Percentiles rank a stretch among this genome's conserved stretches.
phyloP scores from a whole-genome alignment of 352 stramenopile genomes.

The Phytophthora tentaculata region DNA sequence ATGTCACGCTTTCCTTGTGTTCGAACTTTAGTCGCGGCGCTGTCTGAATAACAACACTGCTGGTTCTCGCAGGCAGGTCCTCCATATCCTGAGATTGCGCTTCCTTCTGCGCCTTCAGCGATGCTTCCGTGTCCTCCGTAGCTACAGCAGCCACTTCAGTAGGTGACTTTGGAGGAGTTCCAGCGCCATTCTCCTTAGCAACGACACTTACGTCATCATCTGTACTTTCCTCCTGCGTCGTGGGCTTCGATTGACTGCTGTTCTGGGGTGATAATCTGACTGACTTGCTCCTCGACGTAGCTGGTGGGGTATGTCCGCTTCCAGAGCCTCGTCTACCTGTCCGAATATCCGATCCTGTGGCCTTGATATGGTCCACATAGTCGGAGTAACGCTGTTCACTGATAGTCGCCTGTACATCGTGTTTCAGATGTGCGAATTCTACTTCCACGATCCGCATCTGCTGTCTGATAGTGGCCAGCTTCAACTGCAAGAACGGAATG shows the following conservation, averaged over 20 bases:
- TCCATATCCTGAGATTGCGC: constrained; percentile 34
- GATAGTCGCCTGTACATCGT: constrained; percentile 77
- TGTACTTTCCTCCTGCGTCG: background rate
- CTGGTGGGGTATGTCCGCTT: constrained; percentile 14
- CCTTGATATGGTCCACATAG: constrained; percentile 76
- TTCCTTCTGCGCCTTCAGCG: constrained; percentile 1
- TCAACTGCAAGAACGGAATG: constrained; percentile 85
- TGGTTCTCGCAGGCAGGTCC: constrained; percentile 59
- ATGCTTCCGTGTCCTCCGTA: background rate
- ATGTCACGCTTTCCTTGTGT: constrained; percentile 41
- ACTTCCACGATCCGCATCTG: constrained; percentile 75
- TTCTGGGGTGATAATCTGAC: constrained; percentile 15
- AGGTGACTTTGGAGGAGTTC: background rate
- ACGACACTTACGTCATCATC: constrained; percentile 34
- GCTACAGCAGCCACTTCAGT: background rate
- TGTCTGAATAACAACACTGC: constrained; percentile 36
- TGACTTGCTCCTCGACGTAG: constrained; percentile 20
- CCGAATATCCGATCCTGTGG: constrained; percentile 74
- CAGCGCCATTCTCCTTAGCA: constrained; percentile 22
- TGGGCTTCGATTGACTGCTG: background rate
- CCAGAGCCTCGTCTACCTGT: constrained; percentile 54
- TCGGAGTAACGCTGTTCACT: constrained; percentile 74
- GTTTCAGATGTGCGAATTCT: constrained; percentile 75
- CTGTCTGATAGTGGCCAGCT: constrained; percentile 77
- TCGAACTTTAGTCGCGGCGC: constrained; percentile 52